Percentiles rank a stretch among this genome's conserved stretches.
These are phyloP conservation scores for Fusarium miscanthi DNA, from an alignment of 2,329 filamentous ascomycete genomes.

Conservation along the genomic window DNA sequence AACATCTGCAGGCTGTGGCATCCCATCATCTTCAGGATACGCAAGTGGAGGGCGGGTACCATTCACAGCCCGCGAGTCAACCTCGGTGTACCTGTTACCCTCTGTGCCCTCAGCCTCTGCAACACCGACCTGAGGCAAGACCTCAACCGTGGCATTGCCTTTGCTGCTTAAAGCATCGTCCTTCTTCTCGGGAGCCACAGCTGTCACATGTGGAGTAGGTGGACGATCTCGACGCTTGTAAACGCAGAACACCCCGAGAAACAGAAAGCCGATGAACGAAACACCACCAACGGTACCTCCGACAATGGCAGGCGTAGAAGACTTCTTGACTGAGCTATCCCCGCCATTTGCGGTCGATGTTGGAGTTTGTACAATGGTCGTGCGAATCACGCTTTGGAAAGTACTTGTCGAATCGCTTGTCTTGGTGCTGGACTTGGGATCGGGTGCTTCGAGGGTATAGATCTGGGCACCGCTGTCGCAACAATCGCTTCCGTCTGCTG, in stretches of 20 bases:
- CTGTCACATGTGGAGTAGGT: not conserved
- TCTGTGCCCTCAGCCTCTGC: constrained; percentile 16
- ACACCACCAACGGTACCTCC: constrained; percentile 35
- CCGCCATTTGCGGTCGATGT: not conserved
- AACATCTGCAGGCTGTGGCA: not conserved
- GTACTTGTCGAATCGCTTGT: not conserved
- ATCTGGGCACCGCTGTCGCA: constrained; percentile 32
- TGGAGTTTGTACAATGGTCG: not conserved
- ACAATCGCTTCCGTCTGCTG: constrained; percentile 19
- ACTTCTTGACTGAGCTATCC: not conserved
- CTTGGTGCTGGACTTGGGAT: not conserved
- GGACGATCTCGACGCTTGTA: constrained; percentile 19
- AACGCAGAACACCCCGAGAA: constrained; percentile 18
- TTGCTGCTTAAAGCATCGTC: not conserved
- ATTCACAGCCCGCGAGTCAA: constrained; percentile 1
- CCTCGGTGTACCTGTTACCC: constrained; percentile 17
- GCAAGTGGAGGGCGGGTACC: not conserved
- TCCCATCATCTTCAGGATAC: not conserved
- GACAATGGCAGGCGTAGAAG: constrained; percentile 19
- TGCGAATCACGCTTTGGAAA: not conserved
- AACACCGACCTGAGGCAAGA: not conserved
- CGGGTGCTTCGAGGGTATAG: constrained; percentile 24
- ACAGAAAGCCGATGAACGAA: constrained; percentile 27
- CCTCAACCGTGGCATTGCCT: not conserved
- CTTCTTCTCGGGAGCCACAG: not conserved